Base-by-base conservation (phyloP, 139 green algal genomes). In the Chlorella sp. region DNA sequence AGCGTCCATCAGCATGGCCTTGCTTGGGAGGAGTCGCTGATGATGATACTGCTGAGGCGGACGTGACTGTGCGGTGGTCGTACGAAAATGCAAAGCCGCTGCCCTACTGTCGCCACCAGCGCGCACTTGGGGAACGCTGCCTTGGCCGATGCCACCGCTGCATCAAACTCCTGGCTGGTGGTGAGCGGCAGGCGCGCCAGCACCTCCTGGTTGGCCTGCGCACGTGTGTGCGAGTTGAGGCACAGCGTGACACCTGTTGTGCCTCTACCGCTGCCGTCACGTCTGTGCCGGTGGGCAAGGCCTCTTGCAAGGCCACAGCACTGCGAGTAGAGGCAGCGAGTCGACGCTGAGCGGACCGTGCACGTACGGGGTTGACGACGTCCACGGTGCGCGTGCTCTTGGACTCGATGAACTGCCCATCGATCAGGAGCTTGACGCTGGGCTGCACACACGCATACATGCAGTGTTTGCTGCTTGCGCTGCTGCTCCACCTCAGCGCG, bases 91-190 rank as follows among this genome's bases (percentile, higher is more conserved):
- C 4, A n/a, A 63, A 29, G 55, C 17, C 17, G 55, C 55, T 63
- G 55, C 55, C 23, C 24, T 4, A 29, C 6, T 31, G 55, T 29
- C 20, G 4, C 4, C n/a, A 22, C 20, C 4, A 35, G 27, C 3
- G 20, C 63, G 4, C 95, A 99, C 1, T 68, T 77, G 0, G 85
- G 84, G 71, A 96, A 98, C 0, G 95, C 95, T 3, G 77, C 82
- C 64, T 90, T 89, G 29, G 88, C 89, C 26, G 88, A 79, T 23
- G 77, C 49, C 32, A 99, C 95, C 23, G 95, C 95, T 5, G 80
- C 85, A 10, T 95, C 73, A 62, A 99, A 98, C 79, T 99, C 95
- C 3, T 55, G 67, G 4, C 61, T 26, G 1, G 94, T 97, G 1
- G 83, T 87, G 10, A 90, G 51, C 0, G 95, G 95, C 32, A 98